These are phyloP conservation scores for Saccharomycopsis vini DNA, from an alignment of 805 yeast species.

Conservation along the genomic window DNA sequence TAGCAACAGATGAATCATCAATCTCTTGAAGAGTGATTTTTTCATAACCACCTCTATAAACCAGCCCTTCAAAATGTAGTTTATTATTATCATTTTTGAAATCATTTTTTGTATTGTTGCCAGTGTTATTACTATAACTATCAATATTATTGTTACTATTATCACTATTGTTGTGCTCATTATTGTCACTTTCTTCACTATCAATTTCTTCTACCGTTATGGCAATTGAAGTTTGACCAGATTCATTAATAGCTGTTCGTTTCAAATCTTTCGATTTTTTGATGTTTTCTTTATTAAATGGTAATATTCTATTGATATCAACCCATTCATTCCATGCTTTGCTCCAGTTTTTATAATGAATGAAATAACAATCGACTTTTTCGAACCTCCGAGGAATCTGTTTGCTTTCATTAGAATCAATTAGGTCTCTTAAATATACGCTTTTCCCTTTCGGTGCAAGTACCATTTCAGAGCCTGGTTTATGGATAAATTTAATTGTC, in stretches of 20 bases:
- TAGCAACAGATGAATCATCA: not conserved
- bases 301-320: constrained; percentile 53
- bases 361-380: constrained; percentile 40
- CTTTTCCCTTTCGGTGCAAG: not conserved
- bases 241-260: constrained; percentile 31
- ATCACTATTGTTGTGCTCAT: not conserved
- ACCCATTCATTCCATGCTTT: constrained; percentile 98
- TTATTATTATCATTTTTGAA: no score
- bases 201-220: constrained; percentile 2
- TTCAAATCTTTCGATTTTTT: constrained; percentile 53
- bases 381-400: constrained; percentile 7
- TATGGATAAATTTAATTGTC: constrained; percentile 56
- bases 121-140: no score
- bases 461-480: constrained; percentile 29
- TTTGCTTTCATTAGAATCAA: constrained; percentile 26
- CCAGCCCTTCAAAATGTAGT: not conserved
- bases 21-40: no score
- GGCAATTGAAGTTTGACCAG: constrained; percentile 11
- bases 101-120: no score
- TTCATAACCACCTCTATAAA: not conserved
- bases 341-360: constrained; percentile 96
- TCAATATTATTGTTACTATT: not conserved
- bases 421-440: constrained; percentile 22
- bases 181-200: not conserved
- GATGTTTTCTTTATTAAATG: constrained; percentile 59